Evolutionary conservation across 106 monocot genomes (phyloP).

Genomic region (Dioscorea alata): DNA sequence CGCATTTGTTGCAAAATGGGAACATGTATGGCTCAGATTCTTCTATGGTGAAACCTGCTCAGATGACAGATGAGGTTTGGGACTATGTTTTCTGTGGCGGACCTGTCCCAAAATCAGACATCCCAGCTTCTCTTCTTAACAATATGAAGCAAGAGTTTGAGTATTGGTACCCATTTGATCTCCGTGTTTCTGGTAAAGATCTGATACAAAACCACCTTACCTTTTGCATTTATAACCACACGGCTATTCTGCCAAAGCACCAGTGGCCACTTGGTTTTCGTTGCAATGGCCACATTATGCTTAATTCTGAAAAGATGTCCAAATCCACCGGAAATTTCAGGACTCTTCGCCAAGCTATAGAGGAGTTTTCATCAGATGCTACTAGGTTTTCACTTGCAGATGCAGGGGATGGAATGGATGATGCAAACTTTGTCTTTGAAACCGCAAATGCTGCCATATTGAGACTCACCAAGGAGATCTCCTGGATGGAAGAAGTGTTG

Average conservation of each 20-base stretch:
- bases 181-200: constrained; percentile 91
- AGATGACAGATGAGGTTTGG: constrained; percentile 89
- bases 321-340: constrained; percentile 91
- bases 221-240: constrained; percentile 87
- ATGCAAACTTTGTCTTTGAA: constrained; percentile 87
- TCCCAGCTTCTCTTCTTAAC: constrained; percentile 40
- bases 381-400: constrained; percentile 86
- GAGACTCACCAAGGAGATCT: constrained; percentile 75
- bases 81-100: constrained; percentile 63
- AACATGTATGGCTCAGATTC: constrained; percentile 66
- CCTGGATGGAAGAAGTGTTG: constrained; percentile 85
- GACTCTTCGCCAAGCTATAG: constrained; percentile 77
- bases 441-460: constrained; percentile 92
- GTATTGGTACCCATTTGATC: constrained; percentile 96
- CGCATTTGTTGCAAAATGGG: constrained; percentile 77
- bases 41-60: constrained; percentile 57
- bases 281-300: constrained; percentile 95
- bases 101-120: constrained; percentile 38
- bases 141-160: constrained; percentile 92
- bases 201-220: constrained; percentile 91
- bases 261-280: constrained; percentile 90
- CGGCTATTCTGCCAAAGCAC: constrained; percentile 56
- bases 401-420: constrained; percentile 92
- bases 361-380: constrained; percentile 78
- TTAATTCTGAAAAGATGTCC: constrained; percentile 96